A percentile compares a stretch with the other conserved stretches of the same genome.
Evolutionary conservation across 2,329 filamentous ascomycete species (phyloP).

Genomic region (Ceratocystis alfenasii): DNA sequence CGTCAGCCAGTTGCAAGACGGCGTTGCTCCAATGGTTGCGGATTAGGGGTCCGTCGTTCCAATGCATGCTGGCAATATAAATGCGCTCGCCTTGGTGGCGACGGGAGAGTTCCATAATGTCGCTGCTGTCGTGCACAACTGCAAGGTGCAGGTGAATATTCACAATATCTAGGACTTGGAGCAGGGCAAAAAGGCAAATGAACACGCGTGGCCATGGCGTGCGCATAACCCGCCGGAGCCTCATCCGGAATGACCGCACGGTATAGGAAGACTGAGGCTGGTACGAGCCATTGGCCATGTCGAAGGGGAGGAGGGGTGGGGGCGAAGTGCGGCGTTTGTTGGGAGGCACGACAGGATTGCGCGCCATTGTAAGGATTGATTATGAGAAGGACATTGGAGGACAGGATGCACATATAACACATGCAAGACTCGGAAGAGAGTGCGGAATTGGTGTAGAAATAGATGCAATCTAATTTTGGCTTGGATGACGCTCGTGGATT

Average conservation of each 20-base stretch:
- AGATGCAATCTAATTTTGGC: neutral
- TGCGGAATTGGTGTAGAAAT: neutral
- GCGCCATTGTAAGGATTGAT: conserved; percentile 11
- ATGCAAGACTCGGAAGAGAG: neutral
- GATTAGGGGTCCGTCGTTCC: conserved; percentile 52
- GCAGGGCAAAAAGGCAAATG: conserved; percentile 29
- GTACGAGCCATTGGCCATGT: conserved; percentile 16
- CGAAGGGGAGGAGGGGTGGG: conserved; percentile 20
- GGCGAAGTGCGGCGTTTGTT: conserved; percentile 19
- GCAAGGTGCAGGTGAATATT: conserved; percentile 30
- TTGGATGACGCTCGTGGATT: neutral
- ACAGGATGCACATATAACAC: neutral
- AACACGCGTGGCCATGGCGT: conserved; percentile 29
- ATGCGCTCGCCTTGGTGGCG: conserved; percentile 35
- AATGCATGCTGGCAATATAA: conserved; percentile 59
- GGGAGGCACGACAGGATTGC: neutral
- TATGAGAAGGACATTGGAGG: conserved; percentile 8
- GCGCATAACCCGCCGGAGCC: conserved; percentile 32
- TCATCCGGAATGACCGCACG: conserved; percentile 25
- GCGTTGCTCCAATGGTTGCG: conserved; percentile 51
- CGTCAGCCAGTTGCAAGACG: conserved; percentile 43
- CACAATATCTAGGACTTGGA: conserved; percentile 33
- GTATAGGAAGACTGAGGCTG: conserved; percentile 3
- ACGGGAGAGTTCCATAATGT: conserved; percentile 19
- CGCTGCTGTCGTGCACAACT: conserved; percentile 15